Percentiles rank a stretch among this genome's conserved stretches.
Evolutionary conservation across 192 early-diverging fungal species (phyloP).

Genomic region (Backusella morwellensis): DNA sequence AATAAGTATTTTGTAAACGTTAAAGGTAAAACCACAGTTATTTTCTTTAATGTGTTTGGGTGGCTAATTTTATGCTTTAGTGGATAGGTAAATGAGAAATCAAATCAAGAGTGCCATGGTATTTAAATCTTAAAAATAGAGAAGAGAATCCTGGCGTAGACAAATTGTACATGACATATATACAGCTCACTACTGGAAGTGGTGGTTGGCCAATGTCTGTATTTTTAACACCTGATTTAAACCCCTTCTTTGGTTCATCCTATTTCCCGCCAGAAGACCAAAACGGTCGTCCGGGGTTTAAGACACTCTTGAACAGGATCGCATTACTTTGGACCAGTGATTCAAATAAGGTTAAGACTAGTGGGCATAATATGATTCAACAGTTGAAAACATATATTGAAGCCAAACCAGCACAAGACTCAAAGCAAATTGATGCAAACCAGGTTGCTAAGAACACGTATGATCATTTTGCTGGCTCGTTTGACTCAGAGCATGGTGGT

Average conservation of each 20-base stretch:
- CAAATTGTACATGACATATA: constrained; percentile 64
- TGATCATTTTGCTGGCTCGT: constrained; percentile 32
- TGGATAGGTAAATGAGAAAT: constrained; percentile 16
- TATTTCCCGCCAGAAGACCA: constrained; percentile 46
- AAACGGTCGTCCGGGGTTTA: constrained; percentile 39
- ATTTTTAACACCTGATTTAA: constrained; percentile 53
- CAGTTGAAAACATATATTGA: constrained; percentile 31
- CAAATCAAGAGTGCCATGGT: background rate
- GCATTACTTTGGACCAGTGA: constrained; percentile 41
- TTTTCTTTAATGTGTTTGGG: background rate
- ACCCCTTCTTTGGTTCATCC: constrained; percentile 46
- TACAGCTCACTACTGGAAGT: constrained; percentile 54
- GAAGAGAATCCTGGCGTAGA: constrained; percentile 65
- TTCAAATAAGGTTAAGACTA: constrained; percentile 29
- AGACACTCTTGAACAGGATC: constrained; percentile 30
- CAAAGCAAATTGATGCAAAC: constrained; percentile 2
- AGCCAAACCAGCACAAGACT: background rate
- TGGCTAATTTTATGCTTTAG: constrained; percentile 15
- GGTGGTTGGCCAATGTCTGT: constrained; percentile 75
- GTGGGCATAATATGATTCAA: constrained; percentile 39
- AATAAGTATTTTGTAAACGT: constrained; percentile 59
- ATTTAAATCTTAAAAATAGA: constrained; percentile 21
- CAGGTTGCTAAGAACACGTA: constrained; percentile 35
- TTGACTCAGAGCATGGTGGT: constrained; percentile 52
- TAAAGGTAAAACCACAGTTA: constrained; percentile 41